Evolutionary conservation across 306 rosid species (phyloP).

Genomic region (Dicorynia guianensis): DNA sequence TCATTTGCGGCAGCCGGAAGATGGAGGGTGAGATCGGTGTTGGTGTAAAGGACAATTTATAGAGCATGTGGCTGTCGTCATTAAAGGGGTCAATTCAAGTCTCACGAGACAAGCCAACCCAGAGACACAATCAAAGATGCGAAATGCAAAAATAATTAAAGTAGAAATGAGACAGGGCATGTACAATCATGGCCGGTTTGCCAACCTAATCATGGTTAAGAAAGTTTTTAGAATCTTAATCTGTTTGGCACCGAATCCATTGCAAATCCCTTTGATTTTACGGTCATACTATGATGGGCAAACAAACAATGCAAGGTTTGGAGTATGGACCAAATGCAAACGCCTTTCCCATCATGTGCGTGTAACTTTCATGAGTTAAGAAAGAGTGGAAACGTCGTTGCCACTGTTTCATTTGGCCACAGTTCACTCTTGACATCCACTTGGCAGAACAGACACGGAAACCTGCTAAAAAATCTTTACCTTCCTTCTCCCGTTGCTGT

Average conservation of each 20-base stretch:
- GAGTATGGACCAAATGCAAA: constrained; percentile 39
- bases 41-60: constrained; percentile 30
- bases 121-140: constrained; percentile 13
- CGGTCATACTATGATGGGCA: constrained; percentile 33
- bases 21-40: constrained; percentile 22
- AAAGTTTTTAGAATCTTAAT: constrained; percentile 1
- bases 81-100: constrained; percentile 33
- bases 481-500: constrained; percentile 14
- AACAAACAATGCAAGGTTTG: constrained; percentile 38
- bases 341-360: neutral
- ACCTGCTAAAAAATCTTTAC: constrained; percentile 45
- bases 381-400: constrained; percentile 54
- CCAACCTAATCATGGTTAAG: constrained; percentile 49
- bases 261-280: constrained; percentile 35
- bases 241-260: constrained; percentile 32
- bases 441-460: constrained; percentile 2
- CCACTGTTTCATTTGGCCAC: constrained; percentile 49
- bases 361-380: constrained; percentile 34
- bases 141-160: neutral
- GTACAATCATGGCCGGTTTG: constrained; percentile 18
- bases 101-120: neutral
- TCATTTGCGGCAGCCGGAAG: neutral
- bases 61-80: constrained; percentile 44
- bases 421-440: constrained; percentile 53
- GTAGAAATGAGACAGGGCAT: neutral